Evolutionary conservation across 1,139 yeast genomes (phyloP).

Genomic region (Suhomyces taliae): DNA sequence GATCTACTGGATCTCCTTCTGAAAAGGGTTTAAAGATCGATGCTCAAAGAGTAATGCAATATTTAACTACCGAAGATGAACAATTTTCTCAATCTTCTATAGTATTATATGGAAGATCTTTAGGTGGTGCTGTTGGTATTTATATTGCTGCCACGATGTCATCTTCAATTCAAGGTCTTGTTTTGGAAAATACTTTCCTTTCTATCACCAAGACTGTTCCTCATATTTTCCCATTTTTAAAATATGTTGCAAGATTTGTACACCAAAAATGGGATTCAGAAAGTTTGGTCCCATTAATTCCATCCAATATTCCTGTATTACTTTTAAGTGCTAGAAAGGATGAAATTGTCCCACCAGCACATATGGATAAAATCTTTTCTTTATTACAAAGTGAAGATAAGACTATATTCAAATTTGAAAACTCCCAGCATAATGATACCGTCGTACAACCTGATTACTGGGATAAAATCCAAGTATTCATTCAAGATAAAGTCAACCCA

Average conservation of each 20-base stretch:
- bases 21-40: constrained; percentile 83
- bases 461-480: constrained; percentile 62
- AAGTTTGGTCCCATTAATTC: constrained; percentile 51
- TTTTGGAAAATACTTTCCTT: constrained; percentile 85
- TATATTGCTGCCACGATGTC: constrained; percentile 68
- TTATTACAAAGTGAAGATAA: constrained; percentile 48
- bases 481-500: constrained; percentile 42
- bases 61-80: constrained; percentile 51
- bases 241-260: constrained; percentile 59
- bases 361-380: constrained; percentile 65
- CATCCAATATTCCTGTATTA: constrained; percentile 60
- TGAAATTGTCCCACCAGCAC: constrained; percentile 89
- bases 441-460: constrained; percentile 73
- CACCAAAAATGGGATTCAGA: constrained; percentile 88
- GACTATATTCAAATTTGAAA: constrained; percentile 51
- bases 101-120: constrained; percentile 80
- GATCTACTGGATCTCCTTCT: constrained; percentile 73
- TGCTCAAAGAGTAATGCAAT: constrained; percentile 71
- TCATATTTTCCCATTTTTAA: constrained; percentile 69
- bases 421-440: constrained; percentile 79
- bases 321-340: constrained; percentile 75
- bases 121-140: constrained; percentile 95
- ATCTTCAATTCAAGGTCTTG: constrained; percentile 54
- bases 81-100: constrained; percentile 55
- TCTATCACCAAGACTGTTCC: constrained; percentile 81